These are phyloP conservation scores for Quercus phellos DNA, from an alignment of 331 rosid genomes.

Conservation along the genomic window DNA sequence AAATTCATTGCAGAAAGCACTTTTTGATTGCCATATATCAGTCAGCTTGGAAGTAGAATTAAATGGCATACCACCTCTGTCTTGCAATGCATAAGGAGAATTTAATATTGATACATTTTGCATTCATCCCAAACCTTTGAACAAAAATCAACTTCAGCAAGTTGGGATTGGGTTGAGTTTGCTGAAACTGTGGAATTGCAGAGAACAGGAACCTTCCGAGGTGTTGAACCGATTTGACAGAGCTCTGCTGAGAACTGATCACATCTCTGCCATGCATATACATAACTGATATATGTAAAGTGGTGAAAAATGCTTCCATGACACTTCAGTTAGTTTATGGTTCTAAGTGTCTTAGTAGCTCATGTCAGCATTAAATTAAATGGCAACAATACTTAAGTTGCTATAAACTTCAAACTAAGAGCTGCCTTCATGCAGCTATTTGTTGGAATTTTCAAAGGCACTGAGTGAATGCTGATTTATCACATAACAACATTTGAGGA, in stretches of 20 bases:
- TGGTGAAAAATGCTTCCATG: background rate
- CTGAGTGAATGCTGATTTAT: background rate
- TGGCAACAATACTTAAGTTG: background rate
- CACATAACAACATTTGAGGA: background rate
- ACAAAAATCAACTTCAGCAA: constrained; percentile 16
- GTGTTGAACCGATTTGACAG: constrained; percentile 21
- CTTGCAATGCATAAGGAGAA: constrained; percentile 17
- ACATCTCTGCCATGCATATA: constrained; percentile 21
- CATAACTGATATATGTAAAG: background rate
- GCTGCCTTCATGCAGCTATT: background rate
- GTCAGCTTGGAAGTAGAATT: constrained; percentile 25
- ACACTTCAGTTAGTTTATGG: background rate
- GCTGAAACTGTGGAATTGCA: constrained; percentile 26
- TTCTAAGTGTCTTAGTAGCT: background rate
- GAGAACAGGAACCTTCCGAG: constrained; percentile 29
- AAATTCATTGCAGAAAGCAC: constrained; percentile 14
- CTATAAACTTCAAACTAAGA: background rate
- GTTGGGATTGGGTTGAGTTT: constrained; percentile 13
- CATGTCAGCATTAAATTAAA: background rate
- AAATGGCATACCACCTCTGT: background rate
- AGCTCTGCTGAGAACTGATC: constrained; percentile 34
- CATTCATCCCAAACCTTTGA: constrained; percentile 32
- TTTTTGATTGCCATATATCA: constrained; percentile 22
- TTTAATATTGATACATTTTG: constrained; percentile 19
- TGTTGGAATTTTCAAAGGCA: background rate